Percentiles rank a stretch among this genome's conserved stretches.
phyloP scores from a whole-genome alignment of 2,329 filamentous ascomycete species.

The Chaetomiaceae sp. region DNA sequence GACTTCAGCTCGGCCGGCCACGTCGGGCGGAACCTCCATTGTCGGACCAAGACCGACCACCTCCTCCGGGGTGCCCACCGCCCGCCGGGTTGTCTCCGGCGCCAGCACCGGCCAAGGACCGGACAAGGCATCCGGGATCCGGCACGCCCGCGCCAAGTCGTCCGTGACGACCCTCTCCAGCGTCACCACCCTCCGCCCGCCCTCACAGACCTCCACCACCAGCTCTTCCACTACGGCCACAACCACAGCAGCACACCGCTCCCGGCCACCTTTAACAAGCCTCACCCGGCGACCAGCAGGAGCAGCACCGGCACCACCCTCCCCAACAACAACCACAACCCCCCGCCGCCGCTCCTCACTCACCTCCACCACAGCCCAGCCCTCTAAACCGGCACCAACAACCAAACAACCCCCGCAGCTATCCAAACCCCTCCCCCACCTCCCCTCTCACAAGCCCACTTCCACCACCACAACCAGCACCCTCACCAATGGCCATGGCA shows the following conservation, averaged over 20 bases:
- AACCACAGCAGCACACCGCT: constrained; percentile 8
- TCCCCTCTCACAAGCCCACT: constrained; percentile 3
- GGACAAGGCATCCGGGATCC: constrained; percentile 19
- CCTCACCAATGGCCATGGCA: not conserved
- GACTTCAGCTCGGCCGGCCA: constrained; percentile 2
- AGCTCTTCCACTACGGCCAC: constrained; percentile 14
- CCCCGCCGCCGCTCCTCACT: not conserved
- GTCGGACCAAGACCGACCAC: constrained; percentile 25
- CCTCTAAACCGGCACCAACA: not conserved
- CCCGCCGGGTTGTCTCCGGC: constrained; percentile 11
- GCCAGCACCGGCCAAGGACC: constrained; percentile 6
- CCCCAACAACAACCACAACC: not conserved
- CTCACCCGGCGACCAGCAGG: not conserved
- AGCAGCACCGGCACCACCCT: constrained; percentile 7
- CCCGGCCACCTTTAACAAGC: constrained; percentile 20
- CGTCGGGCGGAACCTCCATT: not conserved
- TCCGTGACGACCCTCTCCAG: constrained; percentile 37
- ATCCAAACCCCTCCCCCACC: not conserved
- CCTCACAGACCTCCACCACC: constrained; percentile 17
- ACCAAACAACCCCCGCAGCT: not conserved
- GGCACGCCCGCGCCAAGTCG: constrained; percentile 40
- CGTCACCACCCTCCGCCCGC: constrained; percentile 38
- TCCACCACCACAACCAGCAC: not conserved
- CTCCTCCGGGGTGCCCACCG: constrained; percentile 26
- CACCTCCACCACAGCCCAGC: constrained; percentile 1